phyloP scores from a whole-genome alignment of 805 yeast species.

The Candida sithepensis region DNA sequence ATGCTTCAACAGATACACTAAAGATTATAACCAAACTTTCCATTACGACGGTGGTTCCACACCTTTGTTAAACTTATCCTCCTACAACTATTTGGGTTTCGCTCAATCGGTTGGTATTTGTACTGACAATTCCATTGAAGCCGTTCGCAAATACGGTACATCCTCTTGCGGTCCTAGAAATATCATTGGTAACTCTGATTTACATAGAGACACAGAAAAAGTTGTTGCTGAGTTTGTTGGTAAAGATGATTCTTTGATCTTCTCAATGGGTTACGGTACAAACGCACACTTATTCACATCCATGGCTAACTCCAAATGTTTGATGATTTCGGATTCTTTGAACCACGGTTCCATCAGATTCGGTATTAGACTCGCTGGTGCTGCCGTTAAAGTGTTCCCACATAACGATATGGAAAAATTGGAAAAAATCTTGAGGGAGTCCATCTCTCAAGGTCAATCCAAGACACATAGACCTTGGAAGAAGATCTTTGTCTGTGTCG shows the following conservation, averaged over 20 bases:
- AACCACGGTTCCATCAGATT: slow-evolving; percentile 95
- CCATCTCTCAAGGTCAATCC: slow-evolving; percentile 92
- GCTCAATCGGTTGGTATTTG: slow-evolving; percentile 94
- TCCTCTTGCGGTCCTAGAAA: slow-evolving; percentile 76
- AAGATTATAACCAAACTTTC: slow-evolving; percentile 60
- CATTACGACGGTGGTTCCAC: slow-evolving; percentile 72
- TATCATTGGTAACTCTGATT: slow-evolving; percentile 68
- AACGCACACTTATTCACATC: slow-evolving; percentile 85
- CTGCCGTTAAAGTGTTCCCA: slow-evolving; percentile 84
- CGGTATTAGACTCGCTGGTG: slow-evolving; percentile 91
- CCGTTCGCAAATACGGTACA: slow-evolving; percentile 69
- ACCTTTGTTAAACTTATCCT: slow-evolving; percentile 79
- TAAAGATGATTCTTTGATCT: slow-evolving; percentile 80
- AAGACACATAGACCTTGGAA: slow-evolving; percentile 96
- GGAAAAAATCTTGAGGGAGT: slow-evolving; percentile 74
- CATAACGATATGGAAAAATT: slow-evolving; percentile 85
- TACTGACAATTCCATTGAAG: slow-evolving; percentile 68
- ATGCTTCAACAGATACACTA: slow-evolving; percentile 74
- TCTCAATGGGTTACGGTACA: slow-evolving; percentile 95
- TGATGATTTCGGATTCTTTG: slow-evolving; percentile 89
- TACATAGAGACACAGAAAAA: slow-evolving; percentile 71
- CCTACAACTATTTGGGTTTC: slow-evolving; percentile 94
- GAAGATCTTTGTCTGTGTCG: slow-evolving; percentile 79
- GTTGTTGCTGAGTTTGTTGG: slow-evolving; percentile 84
- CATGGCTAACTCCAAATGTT: slow-evolving; percentile 79